Evolutionary conservation across 176 grass and related monocot species (phyloP).

Genomic region (Lolium rigidum): DNA sequence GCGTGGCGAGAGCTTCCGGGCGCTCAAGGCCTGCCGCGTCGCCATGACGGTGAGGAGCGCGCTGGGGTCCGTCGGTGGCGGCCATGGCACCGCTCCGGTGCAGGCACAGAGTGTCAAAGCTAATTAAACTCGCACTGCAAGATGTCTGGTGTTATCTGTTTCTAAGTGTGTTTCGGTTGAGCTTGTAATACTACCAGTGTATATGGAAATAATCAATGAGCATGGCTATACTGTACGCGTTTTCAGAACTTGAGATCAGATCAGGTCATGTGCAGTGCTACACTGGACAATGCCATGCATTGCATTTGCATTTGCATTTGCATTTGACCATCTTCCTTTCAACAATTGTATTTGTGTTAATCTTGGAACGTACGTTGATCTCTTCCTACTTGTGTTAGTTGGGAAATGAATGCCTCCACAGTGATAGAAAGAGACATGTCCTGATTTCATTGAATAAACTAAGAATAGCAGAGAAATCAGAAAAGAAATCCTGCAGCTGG

Average conservation of each 20-base stretch:
- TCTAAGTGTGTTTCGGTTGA: not conserved
- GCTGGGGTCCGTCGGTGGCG: slow-evolving; percentile 37
- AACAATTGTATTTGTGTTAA: not conserved
- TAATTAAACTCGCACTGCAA: not conserved
- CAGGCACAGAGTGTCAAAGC: slow-evolving; percentile 33
- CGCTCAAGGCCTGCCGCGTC: slow-evolving; percentile 45
- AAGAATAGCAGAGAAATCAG: not conserved
- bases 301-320: slow-evolving; percentile 5
- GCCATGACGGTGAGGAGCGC: slow-evolving; percentile 51
- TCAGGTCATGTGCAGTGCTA: not conserved
- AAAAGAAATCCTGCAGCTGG: not conserved
- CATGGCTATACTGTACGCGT: slow-evolving; percentile 12
- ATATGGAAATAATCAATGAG: slow-evolving; percentile 49
- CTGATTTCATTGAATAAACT: not conserved
- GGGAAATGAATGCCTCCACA: slow-evolving; percentile 24
- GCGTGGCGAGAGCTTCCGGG: slow-evolving; percentile 48
- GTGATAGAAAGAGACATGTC: not conserved
- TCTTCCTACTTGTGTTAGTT: slow-evolving; percentile 1
- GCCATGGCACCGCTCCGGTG: not conserved
- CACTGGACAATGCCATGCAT: too few species aligned
- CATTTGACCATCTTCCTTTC: slow-evolving; percentile 20
- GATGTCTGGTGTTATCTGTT: not conserved
- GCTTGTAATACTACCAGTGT: slow-evolving; percentile 34
- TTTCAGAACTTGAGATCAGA: slow-evolving; percentile 12
- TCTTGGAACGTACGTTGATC: slow-evolving; percentile 27